phyloP scores from a whole-genome alignment of 176 grass and related monocot species.

The Luzula sylvatica region DNA sequence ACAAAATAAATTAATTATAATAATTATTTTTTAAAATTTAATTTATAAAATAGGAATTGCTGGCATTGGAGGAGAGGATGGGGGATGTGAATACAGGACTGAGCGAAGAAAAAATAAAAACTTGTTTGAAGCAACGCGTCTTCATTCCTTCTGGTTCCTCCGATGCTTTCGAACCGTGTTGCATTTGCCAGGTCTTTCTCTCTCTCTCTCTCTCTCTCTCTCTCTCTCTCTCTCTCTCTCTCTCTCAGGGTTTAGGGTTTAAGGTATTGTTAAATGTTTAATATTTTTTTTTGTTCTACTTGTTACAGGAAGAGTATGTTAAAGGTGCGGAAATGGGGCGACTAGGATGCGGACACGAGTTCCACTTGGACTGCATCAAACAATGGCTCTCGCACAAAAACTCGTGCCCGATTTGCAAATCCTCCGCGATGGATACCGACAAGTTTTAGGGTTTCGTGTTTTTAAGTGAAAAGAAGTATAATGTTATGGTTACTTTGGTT shows the following conservation, averaged over 20 bases:
- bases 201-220: too few species aligned
- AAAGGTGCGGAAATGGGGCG: conserved; percentile 36
- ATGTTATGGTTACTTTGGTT: background rate
- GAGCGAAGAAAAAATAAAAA: conserved; percentile 46
- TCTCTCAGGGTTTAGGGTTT: too few species aligned
- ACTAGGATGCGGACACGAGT: conserved; percentile 50
- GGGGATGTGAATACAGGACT: conserved; percentile 74
- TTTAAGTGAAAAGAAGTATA: conserved; percentile 10
- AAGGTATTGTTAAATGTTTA: too few species aligned
- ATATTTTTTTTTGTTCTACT: background rate
- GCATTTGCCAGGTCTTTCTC: conserved; percentile 55
- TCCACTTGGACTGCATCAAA: conserved; percentile 49
- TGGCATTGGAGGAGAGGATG: conserved; percentile 72
- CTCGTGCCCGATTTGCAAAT: conserved; percentile 59
- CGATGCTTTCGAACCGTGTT: conserved; percentile 52
- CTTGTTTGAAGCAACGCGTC: conserved; percentile 43
- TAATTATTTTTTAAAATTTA: background rate
- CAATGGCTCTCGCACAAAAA: conserved; percentile 70
- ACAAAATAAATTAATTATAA: conserved; percentile 1
- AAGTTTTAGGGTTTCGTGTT: conserved; percentile 12
- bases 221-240: background rate
- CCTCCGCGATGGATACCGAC: conserved; percentile 26
- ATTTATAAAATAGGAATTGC: conserved; percentile 39
- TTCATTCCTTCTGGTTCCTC: conserved; percentile 15
- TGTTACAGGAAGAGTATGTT: conserved; percentile 53